Evolutionary conservation across 164 flowering plant species (phyloP).

Genomic region (Stephania yunnanensis): DNA sequence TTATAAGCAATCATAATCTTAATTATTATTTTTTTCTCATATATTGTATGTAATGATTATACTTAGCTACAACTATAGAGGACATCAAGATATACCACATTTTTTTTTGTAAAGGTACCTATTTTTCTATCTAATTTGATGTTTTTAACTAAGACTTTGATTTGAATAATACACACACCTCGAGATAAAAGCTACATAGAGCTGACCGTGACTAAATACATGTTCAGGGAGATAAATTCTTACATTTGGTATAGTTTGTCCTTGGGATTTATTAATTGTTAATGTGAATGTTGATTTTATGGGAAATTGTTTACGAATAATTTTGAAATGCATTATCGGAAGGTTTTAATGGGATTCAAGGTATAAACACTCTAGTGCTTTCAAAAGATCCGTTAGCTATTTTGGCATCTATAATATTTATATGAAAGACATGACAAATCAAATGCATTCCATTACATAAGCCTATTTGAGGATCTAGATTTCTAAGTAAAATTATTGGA

Average conservation of each 20-base stretch:
- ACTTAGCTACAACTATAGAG: neutral
- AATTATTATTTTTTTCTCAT: too few relatives aligned
- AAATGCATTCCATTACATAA: neutral
- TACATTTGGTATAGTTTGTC: too few relatives aligned
- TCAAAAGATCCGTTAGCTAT: neutral
- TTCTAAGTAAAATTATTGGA: conserved; percentile 6
- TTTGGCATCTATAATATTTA: neutral
- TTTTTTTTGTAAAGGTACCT: neutral
- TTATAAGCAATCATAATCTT: too few relatives aligned
- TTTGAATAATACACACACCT: neutral
- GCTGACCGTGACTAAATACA: neutral
- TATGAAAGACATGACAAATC: neutral
- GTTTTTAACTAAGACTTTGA: too few relatives aligned
- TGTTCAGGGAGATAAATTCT: neutral
- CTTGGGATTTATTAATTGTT: too few relatives aligned
- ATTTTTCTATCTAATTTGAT: too few relatives aligned
- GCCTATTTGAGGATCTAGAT: neutral
- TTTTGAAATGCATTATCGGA: neutral
- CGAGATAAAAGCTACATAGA: neutral
- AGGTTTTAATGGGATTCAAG: neutral
- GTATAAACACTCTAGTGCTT: neutral
- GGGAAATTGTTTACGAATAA: neutral
- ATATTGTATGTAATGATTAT: neutral
- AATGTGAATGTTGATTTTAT: too few relatives aligned
- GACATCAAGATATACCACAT: neutral